A percentile compares a stretch with the other conserved stretches of the same genome.
These are phyloP conservation scores for Hypoxylon fragiforme DNA, from an alignment of 495 filamentous ascomycete species.

Conservation along the genomic window DNA sequence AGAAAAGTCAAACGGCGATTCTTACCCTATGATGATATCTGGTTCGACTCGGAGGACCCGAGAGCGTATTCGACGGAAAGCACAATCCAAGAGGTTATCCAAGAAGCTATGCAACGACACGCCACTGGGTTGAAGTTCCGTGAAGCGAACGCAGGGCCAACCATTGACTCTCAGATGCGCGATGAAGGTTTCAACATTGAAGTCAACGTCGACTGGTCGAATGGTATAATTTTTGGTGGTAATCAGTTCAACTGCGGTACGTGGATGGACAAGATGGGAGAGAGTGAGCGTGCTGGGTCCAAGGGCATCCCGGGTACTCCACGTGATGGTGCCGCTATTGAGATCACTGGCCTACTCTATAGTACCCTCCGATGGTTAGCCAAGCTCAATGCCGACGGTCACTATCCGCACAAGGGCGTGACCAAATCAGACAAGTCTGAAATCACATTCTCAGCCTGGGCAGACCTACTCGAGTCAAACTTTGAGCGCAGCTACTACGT, in stretches of 20 bases:
- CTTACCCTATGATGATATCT: slow-evolving; percentile 91
- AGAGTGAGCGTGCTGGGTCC: slow-evolving; percentile 83
- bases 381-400: slow-evolving; percentile 62
- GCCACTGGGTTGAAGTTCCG: slow-evolving; percentile 85
- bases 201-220: slow-evolving; percentile 88
- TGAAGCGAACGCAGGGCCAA: slow-evolving; percentile 89
- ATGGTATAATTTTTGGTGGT: slow-evolving; percentile 90
- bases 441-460: slow-evolving; percentile 81
- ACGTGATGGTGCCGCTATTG: slow-evolving; percentile 90
- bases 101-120: slow-evolving; percentile 90
- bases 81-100: slow-evolving; percentile 83
- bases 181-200: slow-evolving; percentile 88
- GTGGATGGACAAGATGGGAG: slow-evolving; percentile 99
- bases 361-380: slow-evolving; percentile 83
- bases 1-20: slow-evolving; percentile 85
- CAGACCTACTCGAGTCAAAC: slow-evolving; percentile 73
- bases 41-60: slow-evolving; percentile 77
- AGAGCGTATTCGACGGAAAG: slow-evolving; percentile 83
- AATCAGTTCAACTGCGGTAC: slow-evolving; percentile 95
- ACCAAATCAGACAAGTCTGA: slow-evolving; percentile 58
- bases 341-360: slow-evolving; percentile 91
- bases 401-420: slow-evolving; percentile 74
- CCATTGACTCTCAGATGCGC: slow-evolving; percentile 91
- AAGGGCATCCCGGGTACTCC: slow-evolving; percentile 97
- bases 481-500: slow-evolving; percentile 93